Evolutionary conservation across 306 rosid genomes (phyloP).

Genomic region (Medicago ruthenica): DNA sequence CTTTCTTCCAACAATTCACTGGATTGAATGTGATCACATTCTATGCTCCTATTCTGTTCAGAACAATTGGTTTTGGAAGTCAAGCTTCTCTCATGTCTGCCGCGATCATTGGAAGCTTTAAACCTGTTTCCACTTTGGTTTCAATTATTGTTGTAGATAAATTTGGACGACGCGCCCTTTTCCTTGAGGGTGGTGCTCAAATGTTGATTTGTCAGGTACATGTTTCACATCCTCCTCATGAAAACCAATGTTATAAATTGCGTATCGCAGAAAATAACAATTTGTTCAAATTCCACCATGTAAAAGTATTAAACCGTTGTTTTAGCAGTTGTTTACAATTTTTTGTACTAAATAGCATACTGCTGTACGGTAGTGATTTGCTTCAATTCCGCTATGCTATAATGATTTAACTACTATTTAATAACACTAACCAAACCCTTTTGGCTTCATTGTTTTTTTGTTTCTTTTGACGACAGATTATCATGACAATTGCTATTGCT

Average conservation of each 20-base stretch:
- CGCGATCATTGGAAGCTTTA: slow-evolving; percentile 61
- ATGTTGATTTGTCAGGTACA: slow-evolving; percentile 73
- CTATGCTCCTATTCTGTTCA: slow-evolving; percentile 83
- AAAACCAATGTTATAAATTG: too few species aligned
- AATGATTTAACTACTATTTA: too few species aligned
- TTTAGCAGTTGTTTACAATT: background rate
- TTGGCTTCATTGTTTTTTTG: slow-evolving; percentile 2
- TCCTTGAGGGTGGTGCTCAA: slow-evolving; percentile 76
- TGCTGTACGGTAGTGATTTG: background rate
- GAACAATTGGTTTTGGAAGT: slow-evolving; percentile 75
- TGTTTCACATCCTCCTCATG: background rate
- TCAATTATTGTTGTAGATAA: slow-evolving; percentile 64
- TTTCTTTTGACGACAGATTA: slow-evolving; percentile 45
- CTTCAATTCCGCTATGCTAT: background rate
- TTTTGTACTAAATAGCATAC: background rate
- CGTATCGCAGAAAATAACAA: too few species aligned
- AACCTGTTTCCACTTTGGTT: slow-evolving; percentile 52
- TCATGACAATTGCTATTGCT: slow-evolving; percentile 65
- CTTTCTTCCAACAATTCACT: slow-evolving; percentile 84
- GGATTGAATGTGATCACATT: slow-evolving; percentile 81
- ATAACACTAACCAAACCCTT: background rate
- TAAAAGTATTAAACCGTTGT: too few species aligned
- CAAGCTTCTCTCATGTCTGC: slow-evolving; percentile 72
- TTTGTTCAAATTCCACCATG: background rate
- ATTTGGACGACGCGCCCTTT: slow-evolving; percentile 73